Conservation (phyloP, 345 rosid species). For the Isatis tinctoria region DNA sequence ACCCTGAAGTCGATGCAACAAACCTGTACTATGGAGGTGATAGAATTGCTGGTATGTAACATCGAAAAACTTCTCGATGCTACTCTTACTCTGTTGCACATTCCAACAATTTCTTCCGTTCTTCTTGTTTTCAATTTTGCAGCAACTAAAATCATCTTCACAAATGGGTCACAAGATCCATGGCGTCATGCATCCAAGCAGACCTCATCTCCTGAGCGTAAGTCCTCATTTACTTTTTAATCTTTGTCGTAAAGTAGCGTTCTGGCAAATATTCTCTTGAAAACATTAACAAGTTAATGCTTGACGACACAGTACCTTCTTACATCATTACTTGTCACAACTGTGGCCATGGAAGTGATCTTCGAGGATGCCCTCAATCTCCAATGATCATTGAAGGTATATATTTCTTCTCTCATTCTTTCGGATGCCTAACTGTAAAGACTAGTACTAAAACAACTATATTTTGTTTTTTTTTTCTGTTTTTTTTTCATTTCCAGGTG, state of each 20-base stretch:
- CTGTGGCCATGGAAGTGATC: slow-evolving; percentile 95
- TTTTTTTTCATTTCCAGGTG: slow-evolving; percentile 38
- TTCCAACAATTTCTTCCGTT: background rate
- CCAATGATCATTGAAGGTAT: slow-evolving; percentile 70
- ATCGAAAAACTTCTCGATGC: background rate
- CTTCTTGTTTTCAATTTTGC: slow-evolving; percentile 22
- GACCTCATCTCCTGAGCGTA: slow-evolving; percentile 72
- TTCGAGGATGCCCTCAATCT: slow-evolving; percentile 93
- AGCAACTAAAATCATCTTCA: slow-evolving; percentile 79
- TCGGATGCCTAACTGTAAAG: background rate
- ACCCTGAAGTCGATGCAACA: slow-evolving; percentile 80
- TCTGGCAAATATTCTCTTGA: background rate
- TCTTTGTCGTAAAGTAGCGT: slow-evolving; percentile 50
- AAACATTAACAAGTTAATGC: background rate
- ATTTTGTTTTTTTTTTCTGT: no score
- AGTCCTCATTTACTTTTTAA: slow-evolving; percentile 34
- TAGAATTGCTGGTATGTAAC: slow-evolving; percentile 61
- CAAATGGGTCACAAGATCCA: slow-evolving; percentile 98
- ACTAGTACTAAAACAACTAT: background rate
- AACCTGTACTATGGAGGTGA: slow-evolving; percentile 89
- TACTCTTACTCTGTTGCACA: slow-evolving; percentile 4
- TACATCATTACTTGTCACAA: slow-evolving; percentile 70
- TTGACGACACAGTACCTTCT: slow-evolving; percentile 30
- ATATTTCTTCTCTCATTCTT: background rate
- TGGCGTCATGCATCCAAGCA: slow-evolving; percentile 99